Conservation (phyloP, 805 yeast species). For the Wickerhamiella shivajii region DNA sequence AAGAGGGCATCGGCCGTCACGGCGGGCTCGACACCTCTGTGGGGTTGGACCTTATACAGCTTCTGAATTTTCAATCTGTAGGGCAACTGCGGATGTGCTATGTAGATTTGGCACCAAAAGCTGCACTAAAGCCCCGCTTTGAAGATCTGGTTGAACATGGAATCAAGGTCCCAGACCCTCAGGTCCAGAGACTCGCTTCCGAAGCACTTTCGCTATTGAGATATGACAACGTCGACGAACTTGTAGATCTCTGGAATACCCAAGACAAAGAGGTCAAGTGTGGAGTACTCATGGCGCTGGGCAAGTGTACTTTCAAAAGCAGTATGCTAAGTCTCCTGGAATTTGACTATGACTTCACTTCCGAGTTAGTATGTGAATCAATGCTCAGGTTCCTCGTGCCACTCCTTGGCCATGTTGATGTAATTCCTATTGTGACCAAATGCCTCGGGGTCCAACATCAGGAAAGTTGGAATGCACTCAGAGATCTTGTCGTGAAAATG, state of each 20-base stretch:
- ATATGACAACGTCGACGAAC: not conserved
- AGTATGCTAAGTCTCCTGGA: not conserved
- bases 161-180: slow-evolving; percentile 29
- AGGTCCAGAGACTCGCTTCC: slow-evolving; percentile 31
- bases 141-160: slow-evolving; percentile 25
- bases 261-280: slow-evolving; percentile 5
- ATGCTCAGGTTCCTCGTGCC: not conserved
- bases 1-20: slow-evolving; percentile 71
- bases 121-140: slow-evolving; percentile 13
- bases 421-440: not conserved
- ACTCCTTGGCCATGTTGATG: not conserved
- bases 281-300: slow-evolving; percentile 12
- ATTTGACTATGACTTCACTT: slow-evolving; percentile 1
- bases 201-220: slow-evolving; percentile 21
- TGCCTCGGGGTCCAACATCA: slow-evolving; percentile 1
- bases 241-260: not conserved
- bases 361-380: slow-evolving; percentile 10
- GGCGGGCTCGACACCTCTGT: slow-evolving; percentile 30
- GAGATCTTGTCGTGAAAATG: too few relatives aligned
- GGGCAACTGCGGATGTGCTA: slow-evolving; percentile 33
- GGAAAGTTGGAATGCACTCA: too few relatives aligned
- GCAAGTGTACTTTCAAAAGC: slow-evolving; percentile 2
- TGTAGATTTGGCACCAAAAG: slow-evolving; percentile 24
- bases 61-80: slow-evolving; percentile 37
- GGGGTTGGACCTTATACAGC: slow-evolving; percentile 36